Percentiles rank a stretch among this genome's conserved stretches.
Conservation (phyloP, 225 moss, liverwort and hornwort genomes). For the Polytrichum formosum region DNA sequence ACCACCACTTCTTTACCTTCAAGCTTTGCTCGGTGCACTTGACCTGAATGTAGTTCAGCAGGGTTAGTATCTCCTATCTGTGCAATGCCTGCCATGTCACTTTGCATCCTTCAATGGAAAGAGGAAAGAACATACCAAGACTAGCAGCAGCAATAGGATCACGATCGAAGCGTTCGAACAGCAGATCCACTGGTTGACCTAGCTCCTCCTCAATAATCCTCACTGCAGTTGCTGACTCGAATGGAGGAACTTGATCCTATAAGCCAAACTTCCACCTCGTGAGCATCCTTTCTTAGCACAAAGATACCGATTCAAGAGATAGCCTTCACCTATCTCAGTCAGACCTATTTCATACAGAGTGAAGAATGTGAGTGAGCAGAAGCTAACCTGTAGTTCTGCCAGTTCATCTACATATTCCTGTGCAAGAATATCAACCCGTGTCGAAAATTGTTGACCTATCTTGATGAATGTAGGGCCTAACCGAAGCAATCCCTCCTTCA, state of each 20-base stretch:
- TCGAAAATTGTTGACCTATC: conserved; percentile 97
- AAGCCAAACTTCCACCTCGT: neutral
- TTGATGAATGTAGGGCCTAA: conserved; percentile 99
- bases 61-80: conserved; percentile 2
- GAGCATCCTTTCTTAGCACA: neutral
- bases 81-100: too few species aligned
- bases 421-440: conserved; percentile 90
- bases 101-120: too few species aligned
- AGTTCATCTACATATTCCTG: conserved; percentile 96
- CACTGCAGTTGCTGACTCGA: conserved; percentile 80
- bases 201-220: conserved; percentile 88
- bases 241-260: conserved; percentile 98
- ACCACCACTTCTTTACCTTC: conserved; percentile 88
- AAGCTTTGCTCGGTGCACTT: conserved; percentile 88
- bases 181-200: conserved; percentile 68
- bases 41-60: conserved; percentile 50
- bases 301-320: neutral
- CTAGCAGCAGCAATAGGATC: conserved; percentile 99
- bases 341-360: too few species aligned
- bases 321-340: neutral
- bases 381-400: conserved; percentile 92
- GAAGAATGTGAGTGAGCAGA: neutral
- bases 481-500: conserved; percentile 88
- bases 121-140: conserved; percentile 58
- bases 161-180: conserved; percentile 86